Conservation (phyloP, 2,329 filamentous ascomycete genomes). For the Paraconiothyrium sp. region DNA sequence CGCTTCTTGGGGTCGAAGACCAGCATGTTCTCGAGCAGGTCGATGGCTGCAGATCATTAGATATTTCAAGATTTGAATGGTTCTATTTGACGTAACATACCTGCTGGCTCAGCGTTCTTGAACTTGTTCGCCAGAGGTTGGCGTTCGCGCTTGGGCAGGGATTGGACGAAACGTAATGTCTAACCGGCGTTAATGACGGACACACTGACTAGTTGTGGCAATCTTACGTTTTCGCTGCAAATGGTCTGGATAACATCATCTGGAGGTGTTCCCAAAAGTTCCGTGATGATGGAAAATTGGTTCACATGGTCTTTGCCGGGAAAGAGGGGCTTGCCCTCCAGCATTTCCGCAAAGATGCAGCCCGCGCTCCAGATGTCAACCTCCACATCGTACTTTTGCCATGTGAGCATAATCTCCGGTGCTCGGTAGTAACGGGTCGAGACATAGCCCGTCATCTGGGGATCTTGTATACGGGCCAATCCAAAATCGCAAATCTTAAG, state of each 20-base stretch:
- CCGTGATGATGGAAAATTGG: constrained; percentile 99
- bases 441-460: constrained; percentile 99
- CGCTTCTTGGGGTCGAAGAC: constrained; percentile 98
- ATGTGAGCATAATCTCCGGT: constrained; percentile 99
- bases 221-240: constrained; percentile 88
- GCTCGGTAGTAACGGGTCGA: constrained; percentile 98
- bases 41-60: constrained; percentile 71
- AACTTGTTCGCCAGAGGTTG: constrained; percentile 90
- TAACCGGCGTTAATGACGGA: constrained; percentile 51
- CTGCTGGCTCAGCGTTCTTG: constrained; percentile 88
- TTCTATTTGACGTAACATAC: constrained; percentile 59
- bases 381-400: constrained; percentile 99
- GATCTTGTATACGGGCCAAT: constrained; percentile 95
- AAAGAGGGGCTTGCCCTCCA: constrained; percentile 97
- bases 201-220: background rate
- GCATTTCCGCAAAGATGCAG: constrained; percentile 99
- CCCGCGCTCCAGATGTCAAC: constrained; percentile 99
- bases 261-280: constrained; percentile 92
- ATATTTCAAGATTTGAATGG: background rate
- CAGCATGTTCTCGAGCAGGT: constrained; percentile 94
- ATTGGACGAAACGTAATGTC: constrained; percentile 97
- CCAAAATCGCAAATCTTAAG: constrained; percentile 99
- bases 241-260: constrained; percentile 99
- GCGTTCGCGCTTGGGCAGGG: constrained; percentile 91
- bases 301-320: constrained; percentile 99